Base-by-base conservation (phyloP, 2,329 filamentous ascomycete genomes). In the Hypoxylon sp. region DNA sequence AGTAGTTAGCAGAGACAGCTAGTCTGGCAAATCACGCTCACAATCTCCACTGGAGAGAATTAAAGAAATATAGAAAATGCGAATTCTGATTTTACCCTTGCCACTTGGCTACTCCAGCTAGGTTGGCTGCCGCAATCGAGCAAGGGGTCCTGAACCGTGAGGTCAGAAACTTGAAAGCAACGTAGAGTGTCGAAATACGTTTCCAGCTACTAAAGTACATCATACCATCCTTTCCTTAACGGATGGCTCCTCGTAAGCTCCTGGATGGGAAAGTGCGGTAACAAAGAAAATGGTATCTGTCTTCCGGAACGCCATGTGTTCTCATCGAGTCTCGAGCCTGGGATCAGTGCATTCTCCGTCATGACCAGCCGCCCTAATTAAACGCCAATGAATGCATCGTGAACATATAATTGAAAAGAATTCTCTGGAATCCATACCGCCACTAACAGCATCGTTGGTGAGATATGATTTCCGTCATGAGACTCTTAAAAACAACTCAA, bases 21-120 rank as follows among this genome's bases (percentile, higher is more conserved):
- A 53, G 25, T 34, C 32, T 55, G 36, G 30, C 57, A 34, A 64
- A 63, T 69, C 65, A 71, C 66, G 36, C 38, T 30, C 17, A 32
- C 19, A 46, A 34, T 68, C 56, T 60, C 65, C 65, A 67, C 50
- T 58, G 58, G 67, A 72, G 60, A 61, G 43, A 17, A 34, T 19
- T 30, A 36, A 46, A 43, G 10, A 51, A 34, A 49, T 55, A 43
- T 53, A 48, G 55, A 57, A 49, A 60, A 62, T 53, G 60, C 34
- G 21, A 60, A 34, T 11, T 58, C 28, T 68, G 62, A 59, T 68
- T 66, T 49, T 41, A 66, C 72, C 74, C 74, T 72, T 72, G 72
- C 76, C 75, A 76, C 73, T 77, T 74, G 74, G 74, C 74, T 63
- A 55, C 69, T 72, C 63, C 67, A 57, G 19, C 34, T 50, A 58